Evolutionary conservation across 345 rosid species (phyloP), one percentile per base, ranked within the genome.

Genomic region (Gossypium arboreum): DNA sequence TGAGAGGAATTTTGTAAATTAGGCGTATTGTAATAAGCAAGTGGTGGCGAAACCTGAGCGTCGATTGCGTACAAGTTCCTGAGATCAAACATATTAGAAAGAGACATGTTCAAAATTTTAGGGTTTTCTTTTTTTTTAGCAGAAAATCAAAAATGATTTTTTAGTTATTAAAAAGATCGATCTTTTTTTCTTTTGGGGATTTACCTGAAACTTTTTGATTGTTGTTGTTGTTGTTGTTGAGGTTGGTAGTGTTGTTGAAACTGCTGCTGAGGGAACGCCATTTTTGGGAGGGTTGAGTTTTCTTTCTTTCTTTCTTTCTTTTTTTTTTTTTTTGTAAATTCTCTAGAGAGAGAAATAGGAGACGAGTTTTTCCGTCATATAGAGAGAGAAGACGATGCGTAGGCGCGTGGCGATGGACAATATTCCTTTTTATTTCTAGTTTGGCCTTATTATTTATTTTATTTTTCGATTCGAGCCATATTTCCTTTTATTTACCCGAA

Each of bases 181-280:
- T 58, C 57, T 12, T 10, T 78, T 58, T 16, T 12, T 57, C 13
- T 4, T 58, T 25, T 41, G 65, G 27, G 68, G 58, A 24, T 24
- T 51, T 61, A 86, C 96, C 96, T 89, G 76, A 84, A 83, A 79
- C 58, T 85, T 71, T 82, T 85, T 10, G 92, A 73, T 15, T 72
- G 85, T 8, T 83, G 95, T 0, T 81, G 86, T 0, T 81, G 86
- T 2, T 76, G 85, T 5, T 77, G 85, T 44, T 81, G 88, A 15
- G 79, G 22, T 70, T 82, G 87, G 43, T 75, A 76, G 52, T 81
- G 73, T 8, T 75, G 81, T 60, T 78, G 87, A 66, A 87, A 83
- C 47, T 83, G 86, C 70, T 75, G 89, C 41, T 78, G 93, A 79
- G 85, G 93, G 43, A 83, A 79, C 79, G 93, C 97, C 98, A 87